A percentile compares a stretch with the other conserved stretches of the same genome.
Evolutionary conservation across 352 stramenopile genomes (phyloP).

Genomic region (Globisporangium ultimum): DNA sequence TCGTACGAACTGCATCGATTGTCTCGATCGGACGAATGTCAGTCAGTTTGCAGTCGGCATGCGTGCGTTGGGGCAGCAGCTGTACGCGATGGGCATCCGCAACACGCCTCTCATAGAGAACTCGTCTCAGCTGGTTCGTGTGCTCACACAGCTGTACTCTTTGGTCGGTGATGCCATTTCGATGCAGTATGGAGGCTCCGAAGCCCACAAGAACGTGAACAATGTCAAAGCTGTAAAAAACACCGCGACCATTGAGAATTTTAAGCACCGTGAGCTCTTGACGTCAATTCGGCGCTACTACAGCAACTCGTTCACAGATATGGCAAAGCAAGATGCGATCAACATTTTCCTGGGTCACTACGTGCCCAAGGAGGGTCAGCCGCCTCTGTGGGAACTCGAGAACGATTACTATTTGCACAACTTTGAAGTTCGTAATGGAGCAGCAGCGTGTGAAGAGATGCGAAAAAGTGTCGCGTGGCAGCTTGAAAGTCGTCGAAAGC

Average conservation of each 20-base stretch:
- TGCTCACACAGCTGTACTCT: conserved; percentile 98
- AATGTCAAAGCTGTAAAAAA: conserved; percentile 46
- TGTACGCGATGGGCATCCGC: conserved; percentile 97
- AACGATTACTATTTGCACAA: conserved; percentile 92
- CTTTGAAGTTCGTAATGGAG: conserved; percentile 77
- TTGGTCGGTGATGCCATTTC: conserved; percentile 98
- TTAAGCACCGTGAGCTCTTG: conserved; percentile 96
- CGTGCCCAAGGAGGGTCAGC: conserved; percentile 57
- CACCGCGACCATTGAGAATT: conserved; percentile 73
- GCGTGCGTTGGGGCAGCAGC: conserved; percentile 92
- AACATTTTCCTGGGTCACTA: conserved; percentile 98
- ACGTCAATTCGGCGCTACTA: conserved; percentile 99
- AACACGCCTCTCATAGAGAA: conserved; percentile 81
- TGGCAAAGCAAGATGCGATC: conserved; percentile 98
- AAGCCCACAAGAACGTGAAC: conserved; percentile 98
- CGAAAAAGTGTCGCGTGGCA: conserved; percentile 59
- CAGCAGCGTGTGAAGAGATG: conserved; percentile 57
- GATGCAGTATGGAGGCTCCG: conserved; percentile 98
- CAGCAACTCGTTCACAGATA: conserved; percentile 99
- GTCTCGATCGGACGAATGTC: conserved; percentile 83
- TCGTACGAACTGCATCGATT: conserved; percentile 99
- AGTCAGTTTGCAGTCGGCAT: conserved; percentile 86
- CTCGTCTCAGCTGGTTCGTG: conserved; percentile 91
- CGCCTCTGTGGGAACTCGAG: conserved; percentile 80
- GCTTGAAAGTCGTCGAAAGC: conserved; percentile 46